These are phyloP conservation scores for Pittosporum tobira DNA, from an alignment of 129 eudicot genomes.

Conservation along the genomic window DNA sequence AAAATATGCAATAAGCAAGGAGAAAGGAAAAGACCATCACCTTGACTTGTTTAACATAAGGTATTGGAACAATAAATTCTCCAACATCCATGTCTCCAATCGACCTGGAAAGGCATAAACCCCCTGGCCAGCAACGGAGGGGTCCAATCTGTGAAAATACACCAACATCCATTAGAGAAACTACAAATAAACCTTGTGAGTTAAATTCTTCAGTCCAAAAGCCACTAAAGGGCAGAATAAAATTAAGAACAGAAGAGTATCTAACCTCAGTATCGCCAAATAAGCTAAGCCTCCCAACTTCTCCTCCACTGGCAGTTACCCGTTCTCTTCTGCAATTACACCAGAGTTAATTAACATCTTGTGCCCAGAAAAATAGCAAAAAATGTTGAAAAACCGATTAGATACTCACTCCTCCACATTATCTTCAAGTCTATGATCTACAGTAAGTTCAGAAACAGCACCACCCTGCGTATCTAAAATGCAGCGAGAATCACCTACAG, in stretches of 20 bases:
- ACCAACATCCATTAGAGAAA: conserved; percentile 7
- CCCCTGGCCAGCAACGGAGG: conserved; percentile 99
- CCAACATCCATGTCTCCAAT: conserved; percentile 98
- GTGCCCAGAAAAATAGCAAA: not conserved
- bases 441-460: conserved; percentile 61
- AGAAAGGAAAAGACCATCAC: conserved; percentile 22
- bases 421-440: conserved; percentile 93
- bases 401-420: conserved; percentile 77
- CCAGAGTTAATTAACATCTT: conserved; percentile 7
- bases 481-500: conserved; percentile 94
- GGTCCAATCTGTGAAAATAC: conserved; percentile 67
- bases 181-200: not conserved
- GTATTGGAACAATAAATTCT: conserved; percentile 86
- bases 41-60: conserved; percentile 93
- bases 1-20: not conserved
- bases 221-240: not conserved
- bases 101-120: conserved; percentile 94
- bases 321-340: conserved; percentile 66
- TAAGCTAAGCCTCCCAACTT: conserved; percentile 83
- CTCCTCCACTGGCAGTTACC: conserved; percentile 90
- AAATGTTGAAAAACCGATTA: conserved; percentile 5
- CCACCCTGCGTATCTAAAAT: conserved; percentile 74
- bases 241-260: not conserved
- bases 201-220: not conserved
- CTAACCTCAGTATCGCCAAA: conserved; percentile 75